These are phyloP conservation scores for Sporothrix globosa DNA, from an alignment of 2,329 filamentous ascomycete species.

Conservation along the genomic window DNA sequence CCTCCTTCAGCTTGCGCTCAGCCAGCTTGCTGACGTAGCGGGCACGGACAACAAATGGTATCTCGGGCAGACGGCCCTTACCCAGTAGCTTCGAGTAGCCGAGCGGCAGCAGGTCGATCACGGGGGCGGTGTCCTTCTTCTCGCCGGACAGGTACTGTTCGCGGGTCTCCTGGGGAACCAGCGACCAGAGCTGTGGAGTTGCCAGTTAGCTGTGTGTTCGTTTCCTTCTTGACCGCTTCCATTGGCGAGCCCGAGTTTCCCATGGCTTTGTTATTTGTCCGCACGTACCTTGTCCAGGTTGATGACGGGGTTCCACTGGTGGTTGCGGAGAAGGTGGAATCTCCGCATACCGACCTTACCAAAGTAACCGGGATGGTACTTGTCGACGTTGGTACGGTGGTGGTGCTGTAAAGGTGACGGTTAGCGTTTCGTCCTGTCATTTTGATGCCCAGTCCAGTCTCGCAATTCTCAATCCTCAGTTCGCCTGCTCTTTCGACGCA, in stretches of 20 bases:
- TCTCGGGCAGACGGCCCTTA: constrained; percentile 92
- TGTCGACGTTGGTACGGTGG: constrained; percentile 81
- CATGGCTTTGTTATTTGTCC: neutral
- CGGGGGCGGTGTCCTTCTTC: constrained; percentile 89
- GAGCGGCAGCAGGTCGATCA: constrained; percentile 95
- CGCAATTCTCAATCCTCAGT: neutral
- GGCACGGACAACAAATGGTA: constrained; percentile 92
- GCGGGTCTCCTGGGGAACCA: constrained; percentile 89
- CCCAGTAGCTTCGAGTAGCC: constrained; percentile 99
- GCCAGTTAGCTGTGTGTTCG: neutral
- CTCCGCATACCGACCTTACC: constrained; percentile 94
- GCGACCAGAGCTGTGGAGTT: constrained; percentile 77
- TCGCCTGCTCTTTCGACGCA: neutral
- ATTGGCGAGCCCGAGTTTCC: too few relatives aligned
- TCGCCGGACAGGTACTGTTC: constrained; percentile 81
- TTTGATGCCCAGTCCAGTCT: neutral
- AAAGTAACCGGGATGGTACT: constrained; percentile 99
- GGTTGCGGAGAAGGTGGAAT: constrained; percentile 95
- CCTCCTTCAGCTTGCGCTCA: constrained; percentile 98
- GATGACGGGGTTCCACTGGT: constrained; percentile 98
- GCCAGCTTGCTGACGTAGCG: constrained; percentile 95
- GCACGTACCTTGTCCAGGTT: constrained; percentile 91
- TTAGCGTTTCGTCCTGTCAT: neutral
- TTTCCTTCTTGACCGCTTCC: neutral
- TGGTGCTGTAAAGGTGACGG: constrained; percentile 64